Conservation (phyloP, 306 rosid genomes). For the Comarum palustre region DNA sequence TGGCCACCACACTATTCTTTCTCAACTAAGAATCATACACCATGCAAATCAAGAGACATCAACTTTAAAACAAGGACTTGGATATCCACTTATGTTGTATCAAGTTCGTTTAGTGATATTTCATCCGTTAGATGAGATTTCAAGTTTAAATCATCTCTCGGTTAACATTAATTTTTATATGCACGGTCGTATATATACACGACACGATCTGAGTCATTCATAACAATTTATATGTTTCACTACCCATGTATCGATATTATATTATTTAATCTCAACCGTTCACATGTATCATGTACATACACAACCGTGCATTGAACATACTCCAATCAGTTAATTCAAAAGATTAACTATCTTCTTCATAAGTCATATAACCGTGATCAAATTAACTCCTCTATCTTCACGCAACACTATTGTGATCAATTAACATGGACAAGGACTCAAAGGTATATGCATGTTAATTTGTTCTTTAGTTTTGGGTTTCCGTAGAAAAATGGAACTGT, state of each 20-base stretch:
- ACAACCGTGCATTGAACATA: too few species aligned
- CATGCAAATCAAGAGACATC: neutral
- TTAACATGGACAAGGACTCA: neutral
- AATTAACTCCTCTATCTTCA: too few species aligned
- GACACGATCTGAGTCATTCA: too few species aligned
- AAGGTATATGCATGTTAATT: neutral
- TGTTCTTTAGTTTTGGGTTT: neutral
- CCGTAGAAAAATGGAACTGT: neutral
- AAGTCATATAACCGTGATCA: too few species aligned
- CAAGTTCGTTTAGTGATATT: neutral
- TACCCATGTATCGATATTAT: too few species aligned
- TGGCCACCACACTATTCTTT: constrained; percentile 25
- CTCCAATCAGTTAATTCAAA: too few species aligned
- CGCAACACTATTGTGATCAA: neutral
- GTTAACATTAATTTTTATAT: too few species aligned
- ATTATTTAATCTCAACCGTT: too few species aligned
- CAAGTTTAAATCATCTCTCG: neutral
- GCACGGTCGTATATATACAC: too few species aligned
- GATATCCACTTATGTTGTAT: neutral
- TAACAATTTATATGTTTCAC: too few species aligned
- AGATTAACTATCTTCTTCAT: too few species aligned
- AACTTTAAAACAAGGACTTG: neutral
- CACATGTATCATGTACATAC: too few species aligned
- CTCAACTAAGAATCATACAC: constrained; percentile 5
- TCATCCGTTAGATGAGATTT: neutral